Evolutionary conservation across 176 grass and related monocot species (phyloP).

Genomic region (Chrysopogon serrulatus): DNA sequence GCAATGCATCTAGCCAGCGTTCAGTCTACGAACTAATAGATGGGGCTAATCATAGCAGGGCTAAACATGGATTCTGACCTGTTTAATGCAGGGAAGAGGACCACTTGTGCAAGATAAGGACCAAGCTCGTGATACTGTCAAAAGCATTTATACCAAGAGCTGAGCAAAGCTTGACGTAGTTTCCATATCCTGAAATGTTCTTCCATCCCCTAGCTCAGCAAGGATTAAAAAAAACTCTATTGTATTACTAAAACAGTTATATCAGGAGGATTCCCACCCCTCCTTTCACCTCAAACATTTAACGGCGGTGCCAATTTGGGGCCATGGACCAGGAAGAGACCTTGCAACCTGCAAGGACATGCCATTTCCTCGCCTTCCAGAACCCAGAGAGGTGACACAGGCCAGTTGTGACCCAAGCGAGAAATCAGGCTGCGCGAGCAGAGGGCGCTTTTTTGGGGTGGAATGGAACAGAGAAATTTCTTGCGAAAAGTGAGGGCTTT

Average conservation of each 20-base stretch:
- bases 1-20: slow-evolving; percentile 13
- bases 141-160: neutral
- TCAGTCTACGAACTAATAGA: neutral
- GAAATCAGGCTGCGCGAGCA: neutral
- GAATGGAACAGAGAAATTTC: slow-evolving; percentile 35
- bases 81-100: neutral
- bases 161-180: neutral
- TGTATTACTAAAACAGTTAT: neutral
- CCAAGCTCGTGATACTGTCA: neutral
- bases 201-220: slow-evolving; percentile 9
- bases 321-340: slow-evolving; percentile 28
- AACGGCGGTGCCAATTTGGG: slow-evolving; percentile 28
- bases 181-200: neutral
- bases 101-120: slow-evolving; percentile 2
- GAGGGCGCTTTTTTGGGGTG: neutral
- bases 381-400: slow-evolving; percentile 37
- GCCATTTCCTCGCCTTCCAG: slow-evolving; percentile 25
- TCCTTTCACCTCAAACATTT: slow-evolving; percentile 31
- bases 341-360: slow-evolving; percentile 20
- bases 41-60: slow-evolving; percentile 15
- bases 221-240: neutral
- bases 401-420: slow-evolving; percentile 20
- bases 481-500: slow-evolving; percentile 18
- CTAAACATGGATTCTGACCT: neutral
- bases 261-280: neutral